Base-by-base conservation (phyloP, 768 basidiomycete genomes). In the Amanita phalloides region DNA sequence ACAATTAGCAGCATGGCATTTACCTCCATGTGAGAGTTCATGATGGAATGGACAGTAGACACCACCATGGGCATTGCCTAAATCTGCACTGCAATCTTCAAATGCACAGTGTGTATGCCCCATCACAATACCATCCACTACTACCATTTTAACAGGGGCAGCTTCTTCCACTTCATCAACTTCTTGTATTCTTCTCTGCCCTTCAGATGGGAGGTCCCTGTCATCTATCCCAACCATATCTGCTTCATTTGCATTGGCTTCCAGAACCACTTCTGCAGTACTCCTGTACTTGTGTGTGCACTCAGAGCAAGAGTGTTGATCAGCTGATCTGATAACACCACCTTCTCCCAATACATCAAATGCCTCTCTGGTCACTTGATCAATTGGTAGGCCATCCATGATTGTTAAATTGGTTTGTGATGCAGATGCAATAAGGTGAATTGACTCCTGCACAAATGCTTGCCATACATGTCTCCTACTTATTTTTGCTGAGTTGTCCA, bases 61-160 rank as follows among this genome's bases (percentile, higher is more conserved):
- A n/a, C n/a, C n/a, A n/a, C n/a, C n/a, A 3, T 32, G 9, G 33
- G 30, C 30, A 53, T 53, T 53, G 0, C 5, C 28, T 14, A 53
- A 37, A 9, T 47, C 52, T 26, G 17, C 17, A 21, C 45, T 21
- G 45, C 45, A 53, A 4, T 53, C 25, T 4, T 14, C 14, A 53
- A 21, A 53, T n/a, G 52, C 52, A 53, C 52, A 53, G 9, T n/a
- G 9, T 21, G 33, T 33, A 47, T 45, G 48, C 20, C 53, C 55
- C 53, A 54, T 54, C 7, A 52, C 55, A 56, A 56, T 56, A 46
- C 53, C 55, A 56, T 56, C 53, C 32, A 54, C 30, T 4, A 56
- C 55, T 5, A 51, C 49, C 42, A 56, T n/a, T n/a, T n/a, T n/a
- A n/a, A n/a, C n/a, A n/a, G n/a, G n/a, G n/a, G n/a, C n/a, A n/a